Base-by-base conservation (phyloP, 2,329 filamentous ascomycete genomes). In the Penicillium olsonii region DNA sequence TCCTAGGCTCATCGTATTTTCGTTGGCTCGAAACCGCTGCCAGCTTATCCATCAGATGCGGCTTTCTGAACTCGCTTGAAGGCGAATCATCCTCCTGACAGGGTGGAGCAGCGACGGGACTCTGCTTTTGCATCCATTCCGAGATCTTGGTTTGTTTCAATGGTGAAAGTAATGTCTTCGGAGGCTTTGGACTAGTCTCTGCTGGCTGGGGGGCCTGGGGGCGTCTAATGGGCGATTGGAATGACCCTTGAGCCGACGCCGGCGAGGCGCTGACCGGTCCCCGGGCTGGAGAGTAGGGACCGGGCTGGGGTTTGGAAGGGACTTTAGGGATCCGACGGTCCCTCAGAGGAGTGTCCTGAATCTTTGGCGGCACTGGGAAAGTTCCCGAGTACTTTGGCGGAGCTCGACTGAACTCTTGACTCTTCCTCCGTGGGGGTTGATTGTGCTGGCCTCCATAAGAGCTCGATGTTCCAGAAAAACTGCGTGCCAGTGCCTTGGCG, bases 31-130 rank as follows among this genome's bases (percentile, higher is more conserved):
- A 39, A 20, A 55, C 47, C 4, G 56, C 58, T 5, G 24, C 56
- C 35, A 64, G 45, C 19, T 42, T 56, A 9, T 66, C 56, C 6
- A 50, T 15, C 31, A 50, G 47, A 22, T 31, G 44, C 10, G 46
- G 42, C 26, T 45, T 49, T 15, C 35, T 39, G 29, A 45, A 3
- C 50, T 54, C 18, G 22, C 5, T 8, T 24, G 47, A 31, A 29
- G 10, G 11, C 26, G 26, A 12, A 31, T 7, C 12, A 33, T 22
- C 19, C n/a, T 42, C 26, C 15, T 29, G n/a, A 2, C 3, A 10
- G 20, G 34, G 5, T 27, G 33, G 15, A 17, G 31, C 1, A 18
- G 7, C 33, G 7, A 9, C 11, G 8, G 33, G 17, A 8, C 33
- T 35, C n/a, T 35, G n/a, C 15, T 35, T 35, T 10, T 35, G 15